Percentiles rank a stretch among this genome's conserved stretches.
Conservation (phyloP, 2,329 filamentous ascomycete genomes). For the Nemania bipapillata region DNA sequence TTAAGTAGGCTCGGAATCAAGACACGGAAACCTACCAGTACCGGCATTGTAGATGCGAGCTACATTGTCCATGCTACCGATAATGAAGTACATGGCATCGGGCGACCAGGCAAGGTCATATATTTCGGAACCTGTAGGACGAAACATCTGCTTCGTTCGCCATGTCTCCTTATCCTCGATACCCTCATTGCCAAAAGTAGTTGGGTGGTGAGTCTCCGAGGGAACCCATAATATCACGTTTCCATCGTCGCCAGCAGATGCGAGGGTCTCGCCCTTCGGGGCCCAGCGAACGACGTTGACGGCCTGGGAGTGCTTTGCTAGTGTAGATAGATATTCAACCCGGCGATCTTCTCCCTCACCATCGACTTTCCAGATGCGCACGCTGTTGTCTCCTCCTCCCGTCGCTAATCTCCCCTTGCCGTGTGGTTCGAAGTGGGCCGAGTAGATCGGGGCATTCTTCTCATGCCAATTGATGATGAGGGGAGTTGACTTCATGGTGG, state of each 20-base stretch:
- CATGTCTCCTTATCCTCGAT: constrained; percentile 96
- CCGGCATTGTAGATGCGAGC: constrained; percentile 95
- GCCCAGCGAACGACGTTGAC: constrained; percentile 98
- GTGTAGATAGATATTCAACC: constrained; percentile 89
- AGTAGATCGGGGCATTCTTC: constrained; percentile 96
- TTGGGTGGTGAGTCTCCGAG: constrained; percentile 75
- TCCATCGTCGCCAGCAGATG: constrained; percentile 95
- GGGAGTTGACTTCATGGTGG: constrained; percentile 91
- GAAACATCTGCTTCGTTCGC: constrained; percentile 97
- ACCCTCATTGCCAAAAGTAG: constrained; percentile 81
- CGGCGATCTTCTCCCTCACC: constrained; percentile 84
- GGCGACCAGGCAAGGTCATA: constrained; percentile 99
- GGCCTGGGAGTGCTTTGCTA: constrained; percentile 93
- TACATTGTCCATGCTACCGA: constrained; percentile 99
- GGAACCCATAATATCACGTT: constrained; percentile 97
- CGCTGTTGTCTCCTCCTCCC: constrained; percentile 94
- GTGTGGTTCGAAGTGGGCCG: constrained; percentile 92
- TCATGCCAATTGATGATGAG: constrained; percentile 99
- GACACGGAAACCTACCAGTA: constrained; percentile 61
- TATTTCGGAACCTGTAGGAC: constrained; percentile 93
- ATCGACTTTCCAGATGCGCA: constrained; percentile 92
- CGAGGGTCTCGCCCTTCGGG: constrained; percentile 91
- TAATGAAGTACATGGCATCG: constrained; percentile 96
- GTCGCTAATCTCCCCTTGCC: constrained; percentile 93
- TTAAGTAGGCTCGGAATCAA: too few species aligned